These are phyloP conservation scores for Psilocybe azurescens DNA, from an alignment of 768 basidiomycete species.

Conservation along the genomic window DNA sequence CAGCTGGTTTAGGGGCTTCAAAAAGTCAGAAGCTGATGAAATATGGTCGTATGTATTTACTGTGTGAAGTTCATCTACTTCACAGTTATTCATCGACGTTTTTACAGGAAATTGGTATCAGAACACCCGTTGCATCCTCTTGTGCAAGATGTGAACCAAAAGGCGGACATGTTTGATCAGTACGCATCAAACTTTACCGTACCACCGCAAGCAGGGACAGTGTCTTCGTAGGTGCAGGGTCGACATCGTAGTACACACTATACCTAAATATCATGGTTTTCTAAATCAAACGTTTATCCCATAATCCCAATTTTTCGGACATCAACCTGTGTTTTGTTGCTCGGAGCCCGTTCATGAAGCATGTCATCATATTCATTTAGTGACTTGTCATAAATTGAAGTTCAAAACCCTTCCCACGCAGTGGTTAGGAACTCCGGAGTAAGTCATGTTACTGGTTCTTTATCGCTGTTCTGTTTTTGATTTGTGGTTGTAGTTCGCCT, in stretches of 20 bases:
- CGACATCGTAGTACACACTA: neutral
- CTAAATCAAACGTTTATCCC: neutral
- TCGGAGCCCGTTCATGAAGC: too few species aligned
- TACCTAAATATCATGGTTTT: neutral
- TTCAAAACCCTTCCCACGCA: neutral
- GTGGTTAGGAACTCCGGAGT: too few species aligned
- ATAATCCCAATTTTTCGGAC: too few species aligned
- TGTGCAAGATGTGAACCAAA: constrained; percentile 63
- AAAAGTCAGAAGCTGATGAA: constrained; percentile 71
- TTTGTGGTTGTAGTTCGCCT: neutral
- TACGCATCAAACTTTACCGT: constrained; percentile 61
- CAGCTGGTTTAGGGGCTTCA: constrained; percentile 58
- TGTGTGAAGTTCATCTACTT: neutral
- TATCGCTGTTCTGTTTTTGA: neutral
- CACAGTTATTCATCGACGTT: constrained; percentile 15
- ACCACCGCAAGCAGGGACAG: constrained; percentile 43
- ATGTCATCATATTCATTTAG: too few species aligned
- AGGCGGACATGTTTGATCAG: constrained; percentile 69
- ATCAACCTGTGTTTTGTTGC: too few species aligned
- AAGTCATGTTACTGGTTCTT: too few species aligned
- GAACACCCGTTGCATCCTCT: constrained; percentile 73
- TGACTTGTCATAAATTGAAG: too few species aligned
- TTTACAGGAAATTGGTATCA: constrained; percentile 42
- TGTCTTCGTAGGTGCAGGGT: constrained; percentile 14
- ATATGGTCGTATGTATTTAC: constrained; percentile 63